Evolutionary conservation across 495 filamentous ascomycete genomes (phyloP).

Genomic region (Hypoxylon fuscum): DNA sequence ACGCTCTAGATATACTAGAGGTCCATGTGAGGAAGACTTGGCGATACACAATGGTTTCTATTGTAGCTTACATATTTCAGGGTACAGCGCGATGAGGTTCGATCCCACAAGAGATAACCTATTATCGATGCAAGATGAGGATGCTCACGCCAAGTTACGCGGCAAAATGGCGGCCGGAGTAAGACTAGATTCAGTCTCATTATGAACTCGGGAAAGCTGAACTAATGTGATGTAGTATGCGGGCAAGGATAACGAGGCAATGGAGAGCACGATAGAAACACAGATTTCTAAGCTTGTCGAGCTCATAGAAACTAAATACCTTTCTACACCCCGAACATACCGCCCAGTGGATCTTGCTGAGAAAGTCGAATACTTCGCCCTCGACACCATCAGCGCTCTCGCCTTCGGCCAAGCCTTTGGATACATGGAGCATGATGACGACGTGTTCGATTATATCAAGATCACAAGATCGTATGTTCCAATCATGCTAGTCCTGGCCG

Average conservation of each 20-base stretch:
- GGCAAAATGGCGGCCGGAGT: not conserved
- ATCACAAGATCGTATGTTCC: no score
- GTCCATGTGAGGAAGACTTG: no score
- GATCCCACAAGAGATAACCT: slow-evolving; percentile 33
- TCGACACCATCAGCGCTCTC: slow-evolving; percentile 53
- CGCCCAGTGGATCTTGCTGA: slow-evolving; percentile 56
- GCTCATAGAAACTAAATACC: slow-evolving; percentile 55
- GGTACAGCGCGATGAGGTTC: slow-evolving; percentile 34
- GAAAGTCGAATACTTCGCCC: slow-evolving; percentile 50
- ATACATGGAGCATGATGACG: slow-evolving; percentile 44
- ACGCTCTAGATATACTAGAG: slow-evolving; percentile 32
- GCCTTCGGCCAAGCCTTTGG: slow-evolving; percentile 51
- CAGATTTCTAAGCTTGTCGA: slow-evolving; percentile 50
- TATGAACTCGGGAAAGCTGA: no score
- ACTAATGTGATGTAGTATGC: no score
- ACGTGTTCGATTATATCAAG: no score
- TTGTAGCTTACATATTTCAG: slow-evolving; percentile 15
- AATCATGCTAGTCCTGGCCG: no score
- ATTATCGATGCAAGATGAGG: slow-evolving; percentile 19
- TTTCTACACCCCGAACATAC: slow-evolving; percentile 47
- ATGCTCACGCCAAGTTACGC: not conserved
- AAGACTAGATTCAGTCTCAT: no score
- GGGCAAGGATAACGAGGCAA: not conserved
- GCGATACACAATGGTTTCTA: no score
- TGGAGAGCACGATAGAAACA: slow-evolving; percentile 46